A percentile compares a stretch with the other conserved stretches of the same genome.
These are phyloP conservation scores for Didymella keratinophila DNA, from an alignment of 2,329 filamentous ascomycete species.

Conservation along the genomic window DNA sequence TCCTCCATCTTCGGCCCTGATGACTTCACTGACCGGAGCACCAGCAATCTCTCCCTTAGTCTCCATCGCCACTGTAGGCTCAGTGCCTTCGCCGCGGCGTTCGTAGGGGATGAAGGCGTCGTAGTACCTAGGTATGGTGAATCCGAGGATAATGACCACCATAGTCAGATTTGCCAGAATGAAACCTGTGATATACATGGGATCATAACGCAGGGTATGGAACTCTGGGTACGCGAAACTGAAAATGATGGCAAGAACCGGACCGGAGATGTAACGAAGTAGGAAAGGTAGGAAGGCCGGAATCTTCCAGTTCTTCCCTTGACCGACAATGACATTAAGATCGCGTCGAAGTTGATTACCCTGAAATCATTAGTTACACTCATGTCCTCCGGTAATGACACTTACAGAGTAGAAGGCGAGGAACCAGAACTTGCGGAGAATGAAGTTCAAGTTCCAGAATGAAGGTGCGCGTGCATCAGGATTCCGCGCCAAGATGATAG, in stretches of 20 bases:
- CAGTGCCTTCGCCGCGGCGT: constrained; percentile 57
- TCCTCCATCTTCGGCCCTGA: constrained; percentile 8
- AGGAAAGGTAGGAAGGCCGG: constrained; percentile 61
- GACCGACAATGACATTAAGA: constrained; percentile 63
- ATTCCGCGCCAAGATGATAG: constrained; percentile 54
- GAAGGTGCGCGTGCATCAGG: constrained; percentile 54
- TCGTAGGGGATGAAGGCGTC: constrained; percentile 60
- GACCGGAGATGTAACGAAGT: constrained; percentile 44
- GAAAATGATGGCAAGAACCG: constrained; percentile 46
- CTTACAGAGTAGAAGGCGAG: constrained; percentile 66
- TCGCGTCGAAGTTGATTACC: constrained; percentile 65
- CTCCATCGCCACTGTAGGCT: constrained; percentile 41
- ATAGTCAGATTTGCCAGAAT: constrained; percentile 49
- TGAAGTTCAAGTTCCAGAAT: constrained; percentile 53
- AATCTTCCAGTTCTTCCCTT: constrained; percentile 65
- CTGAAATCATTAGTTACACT: constrained; percentile 46
- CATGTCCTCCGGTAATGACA: neutral
- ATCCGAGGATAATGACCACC: constrained; percentile 57
- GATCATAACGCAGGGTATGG: constrained; percentile 41
- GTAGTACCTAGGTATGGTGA: constrained; percentile 63
- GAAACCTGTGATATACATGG: constrained; percentile 49
- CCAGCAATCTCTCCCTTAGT: constrained; percentile 39
- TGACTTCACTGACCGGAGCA: constrained; percentile 20
- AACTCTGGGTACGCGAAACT: constrained; percentile 48
- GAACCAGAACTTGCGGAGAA: constrained; percentile 60